Percentiles rank a stretch among this genome's conserved stretches.
Evolutionary conservation across 257 asterid species (phyloP).

Genomic region (Asclepias syriaca): DNA sequence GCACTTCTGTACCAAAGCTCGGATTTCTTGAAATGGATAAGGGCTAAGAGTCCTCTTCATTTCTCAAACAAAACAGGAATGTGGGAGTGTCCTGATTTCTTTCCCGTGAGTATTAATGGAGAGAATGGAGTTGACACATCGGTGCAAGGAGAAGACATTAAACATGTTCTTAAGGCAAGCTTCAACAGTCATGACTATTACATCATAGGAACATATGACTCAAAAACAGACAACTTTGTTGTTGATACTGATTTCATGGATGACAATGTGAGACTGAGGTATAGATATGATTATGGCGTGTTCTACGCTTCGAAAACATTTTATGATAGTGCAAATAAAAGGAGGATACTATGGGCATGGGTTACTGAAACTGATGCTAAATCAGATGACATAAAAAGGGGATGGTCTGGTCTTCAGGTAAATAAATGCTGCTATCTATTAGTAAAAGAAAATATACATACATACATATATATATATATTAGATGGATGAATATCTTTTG

Average conservation of each 20-base stretch:
- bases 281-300: constrained; percentile 63
- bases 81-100: constrained; percentile 82
- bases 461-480: background rate
- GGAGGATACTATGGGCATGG: constrained; percentile 83
- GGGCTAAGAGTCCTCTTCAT: constrained; percentile 46
- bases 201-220: constrained; percentile 44
- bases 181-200: constrained; percentile 56
- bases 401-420: constrained; percentile 49
- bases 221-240: constrained; percentile 29
- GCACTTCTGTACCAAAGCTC: constrained; percentile 46
- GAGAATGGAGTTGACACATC: constrained; percentile 54
- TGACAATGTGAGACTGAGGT: constrained; percentile 47
- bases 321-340: constrained; percentile 44
- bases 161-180: constrained; percentile 65
- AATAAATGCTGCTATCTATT: background rate
- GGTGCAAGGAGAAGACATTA: constrained; percentile 23
- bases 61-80: constrained; percentile 38
- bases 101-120: constrained; percentile 34
- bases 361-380: constrained; percentile 50
- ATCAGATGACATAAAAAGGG: constrained; percentile 41
- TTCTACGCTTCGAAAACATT: constrained; percentile 81
- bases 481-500: background rate
- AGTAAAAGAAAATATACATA: background rate
- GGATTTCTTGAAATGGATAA: constrained; percentile 51
- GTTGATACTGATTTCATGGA: constrained; percentile 50